Base-by-base conservation (phyloP, 805 yeast species). In the Ogataea allantospora region DNA sequence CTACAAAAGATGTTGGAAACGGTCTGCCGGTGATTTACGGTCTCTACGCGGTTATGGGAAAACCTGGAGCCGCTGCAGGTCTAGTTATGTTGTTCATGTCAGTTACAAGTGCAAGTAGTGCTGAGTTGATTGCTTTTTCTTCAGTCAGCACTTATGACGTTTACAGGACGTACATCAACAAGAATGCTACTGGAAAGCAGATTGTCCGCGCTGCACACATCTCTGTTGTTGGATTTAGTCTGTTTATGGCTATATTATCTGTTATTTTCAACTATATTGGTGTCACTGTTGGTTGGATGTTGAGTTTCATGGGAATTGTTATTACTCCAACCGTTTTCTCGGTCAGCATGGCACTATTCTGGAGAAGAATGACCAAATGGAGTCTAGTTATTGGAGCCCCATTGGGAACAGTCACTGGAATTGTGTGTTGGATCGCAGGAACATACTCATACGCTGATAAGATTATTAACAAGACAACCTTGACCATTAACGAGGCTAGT, bases 91-190 rank as follows among this genome's bases (percentile, higher is more conserved):
- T 66, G 18, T 66, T 63, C 43, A 54, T 65, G 40, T 66, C 70
- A 2, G 69, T 66, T 19, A 66, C 71, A 8, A 64, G 70, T n/a
- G 62, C 70, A 4, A 65, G 63, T 12, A 59, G 66, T 36, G 68
- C 70, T 5, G 66, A 66, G 44, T 48, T 66, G 60, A 61, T 66
- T 27, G 63, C 70, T 3, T 69, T 65, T 19, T 58, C 66, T 37
- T 57, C 66, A 36, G 63, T 66, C 40, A 43, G 71, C 27, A 68
- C 76, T 2, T 72, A 67, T 46, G 78, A 72, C 51, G 61, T 70
- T 39, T 72, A 64, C 56, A 63, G 68, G 49, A 60, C 66, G 33
- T 72, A 71, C 50, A 48, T 69, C 40, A 66, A 65, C 30, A 66
- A 66, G 32, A 43, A 55, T 4, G 77, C 77, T 7, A 49, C 63